Evolutionary conservation across 2,329 filamentous ascomycete genomes (phyloP).

Genomic region (Diplodia intermedia): DNA sequence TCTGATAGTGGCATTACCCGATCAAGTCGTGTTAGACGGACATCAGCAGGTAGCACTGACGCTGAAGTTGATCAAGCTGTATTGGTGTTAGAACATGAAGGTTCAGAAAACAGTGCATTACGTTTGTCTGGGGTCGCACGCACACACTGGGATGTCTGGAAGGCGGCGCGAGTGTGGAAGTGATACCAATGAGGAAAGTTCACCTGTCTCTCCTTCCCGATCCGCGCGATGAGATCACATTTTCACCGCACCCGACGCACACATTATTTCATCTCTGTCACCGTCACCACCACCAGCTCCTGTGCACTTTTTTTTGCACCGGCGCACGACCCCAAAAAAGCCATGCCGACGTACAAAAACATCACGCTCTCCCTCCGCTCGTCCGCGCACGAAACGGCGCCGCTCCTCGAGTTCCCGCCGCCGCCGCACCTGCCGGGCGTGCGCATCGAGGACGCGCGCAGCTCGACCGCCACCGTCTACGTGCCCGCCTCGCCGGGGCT

Average conservation of each 20-base stretch:
- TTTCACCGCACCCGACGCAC: background rate
- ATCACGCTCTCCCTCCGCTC: conserved; percentile 30
- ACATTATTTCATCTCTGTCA: background rate
- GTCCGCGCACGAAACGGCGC: conserved; percentile 15
- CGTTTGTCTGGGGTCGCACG: background rate
- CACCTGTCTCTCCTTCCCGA: too few relatives aligned
- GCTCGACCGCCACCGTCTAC: conserved; percentile 15
- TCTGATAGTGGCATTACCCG: background rate
- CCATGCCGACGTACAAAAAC: conserved; percentile 30
- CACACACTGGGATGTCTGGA: background rate
- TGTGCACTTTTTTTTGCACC: background rate
- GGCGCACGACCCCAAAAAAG: background rate
- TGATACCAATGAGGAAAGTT: background rate
- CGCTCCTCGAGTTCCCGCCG: conserved; percentile 27
- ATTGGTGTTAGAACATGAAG: background rate
- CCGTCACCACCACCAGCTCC: background rate
- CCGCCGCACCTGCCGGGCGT: conserved; percentile 16
- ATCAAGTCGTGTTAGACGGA: background rate
- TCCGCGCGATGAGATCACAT: too few relatives aligned
- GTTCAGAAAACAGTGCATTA: background rate
- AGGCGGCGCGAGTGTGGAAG: background rate
- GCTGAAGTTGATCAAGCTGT: background rate
- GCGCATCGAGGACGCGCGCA: conserved; percentile 2
- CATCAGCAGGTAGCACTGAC: background rate
- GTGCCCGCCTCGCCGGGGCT: conserved; percentile 21